phyloP scores from a whole-genome alignment of 345 rosid genomes.

The Corchorus olitorius region DNA sequence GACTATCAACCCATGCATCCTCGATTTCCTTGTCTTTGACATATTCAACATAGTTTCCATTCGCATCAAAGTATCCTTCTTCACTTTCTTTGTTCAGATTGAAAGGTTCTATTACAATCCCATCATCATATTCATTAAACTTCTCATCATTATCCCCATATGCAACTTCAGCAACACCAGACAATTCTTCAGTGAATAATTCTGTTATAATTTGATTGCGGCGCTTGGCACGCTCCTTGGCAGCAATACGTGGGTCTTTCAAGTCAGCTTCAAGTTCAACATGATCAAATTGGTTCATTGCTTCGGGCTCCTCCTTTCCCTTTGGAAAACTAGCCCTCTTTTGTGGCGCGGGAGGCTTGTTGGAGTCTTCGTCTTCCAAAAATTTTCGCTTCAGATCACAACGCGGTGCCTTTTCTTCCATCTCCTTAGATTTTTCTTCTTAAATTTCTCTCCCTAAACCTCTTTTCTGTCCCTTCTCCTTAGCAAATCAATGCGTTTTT shows the following conservation, averaged over 20 bases:
- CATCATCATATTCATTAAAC: constrained; percentile 86
- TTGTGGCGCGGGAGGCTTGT: constrained; percentile 59
- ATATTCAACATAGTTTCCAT: constrained; percentile 93
- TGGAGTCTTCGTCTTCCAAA: constrained; percentile 55
- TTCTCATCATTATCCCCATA: constrained; percentile 83
- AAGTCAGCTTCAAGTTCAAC: constrained; percentile 34
- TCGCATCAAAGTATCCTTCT: constrained; percentile 93
- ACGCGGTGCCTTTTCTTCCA: constrained; percentile 55
- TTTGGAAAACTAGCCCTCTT: constrained; percentile 90
- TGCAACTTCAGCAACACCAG: constrained; percentile 58
- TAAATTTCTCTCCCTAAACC: no score
- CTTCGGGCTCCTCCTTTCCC: constrained; percentile 78
- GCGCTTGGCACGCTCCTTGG: constrained; percentile 72
- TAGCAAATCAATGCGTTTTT: no score
- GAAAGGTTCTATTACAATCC: constrained; percentile 90
- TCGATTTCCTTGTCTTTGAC: constrained; percentile 71
- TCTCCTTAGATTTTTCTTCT: no score
- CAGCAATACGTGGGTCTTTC: constrained; percentile 58
- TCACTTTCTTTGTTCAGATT: constrained; percentile 89
- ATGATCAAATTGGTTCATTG: constrained; percentile 30
- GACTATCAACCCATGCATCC: constrained; percentile 99
- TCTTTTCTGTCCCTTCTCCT: no score
- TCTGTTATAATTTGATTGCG: constrained; percentile 61
- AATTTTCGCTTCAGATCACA: constrained; percentile 67
- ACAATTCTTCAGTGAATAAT: constrained; percentile 57